Percentiles rank a stretch among this genome's conserved stretches.
Conservation (phyloP, 495 filamentous ascomycete genomes). For the Daldinia concentrica region DNA sequence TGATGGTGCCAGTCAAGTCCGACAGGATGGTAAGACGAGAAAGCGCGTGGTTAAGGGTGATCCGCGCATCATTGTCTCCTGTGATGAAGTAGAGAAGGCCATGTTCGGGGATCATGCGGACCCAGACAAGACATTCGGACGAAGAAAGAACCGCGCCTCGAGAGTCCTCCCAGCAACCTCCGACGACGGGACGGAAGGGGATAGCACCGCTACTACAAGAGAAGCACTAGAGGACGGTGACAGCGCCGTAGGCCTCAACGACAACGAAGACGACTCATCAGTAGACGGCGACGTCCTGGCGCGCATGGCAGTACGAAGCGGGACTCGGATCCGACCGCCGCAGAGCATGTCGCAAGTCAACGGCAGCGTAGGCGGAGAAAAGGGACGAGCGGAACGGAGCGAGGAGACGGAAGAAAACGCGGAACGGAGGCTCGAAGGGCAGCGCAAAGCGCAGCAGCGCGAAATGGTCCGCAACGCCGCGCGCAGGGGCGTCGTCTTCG, state of each 20-base stretch:
- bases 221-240: not conserved
- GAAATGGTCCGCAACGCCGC: conserved; percentile 57
- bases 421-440: conserved; percentile 32
- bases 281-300: conserved; percentile 17
- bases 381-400: conserved; percentile 52
- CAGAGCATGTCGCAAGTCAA: conserved; percentile 53
- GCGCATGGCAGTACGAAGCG: conserved; percentile 33
- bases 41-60: conserved; percentile 24
- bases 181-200: not conserved
- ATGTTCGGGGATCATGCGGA: conserved; percentile 48
- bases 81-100: conserved; percentile 45
- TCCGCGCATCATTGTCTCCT: conserved; percentile 28
- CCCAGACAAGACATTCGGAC: conserved; percentile 45
- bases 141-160: conserved; percentile 47
- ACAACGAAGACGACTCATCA: conserved; percentile 3
- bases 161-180: conserved; percentile 33
- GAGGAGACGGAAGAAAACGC: conserved; percentile 49
- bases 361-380: conserved; percentile 55
- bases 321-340: conserved; percentile 47
- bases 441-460: conserved; percentile 47
- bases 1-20: not conserved
- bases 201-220: not conserved
- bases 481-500: conserved; percentile 58
- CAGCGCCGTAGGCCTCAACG: conserved; percentile 11
- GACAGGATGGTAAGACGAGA: not conserved